These are phyloP conservation scores for Pythium biforme DNA, from an alignment of 352 stramenopile genomes.

Conservation along the genomic window DNA sequence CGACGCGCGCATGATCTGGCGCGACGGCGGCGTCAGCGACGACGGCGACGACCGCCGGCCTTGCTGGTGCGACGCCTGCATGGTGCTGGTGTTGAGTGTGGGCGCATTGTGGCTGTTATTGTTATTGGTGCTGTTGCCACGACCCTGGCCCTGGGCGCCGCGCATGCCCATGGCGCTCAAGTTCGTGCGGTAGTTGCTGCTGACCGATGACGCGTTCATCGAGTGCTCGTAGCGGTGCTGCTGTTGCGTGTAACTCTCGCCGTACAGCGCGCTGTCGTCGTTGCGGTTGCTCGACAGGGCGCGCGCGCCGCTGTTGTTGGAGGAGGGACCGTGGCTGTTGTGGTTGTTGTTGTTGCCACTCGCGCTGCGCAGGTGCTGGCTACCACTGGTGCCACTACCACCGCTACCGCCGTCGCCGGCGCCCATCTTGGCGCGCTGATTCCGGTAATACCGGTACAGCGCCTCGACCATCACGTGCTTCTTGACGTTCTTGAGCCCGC, in stretches of 20 bases:
- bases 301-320: conserved; percentile 2
- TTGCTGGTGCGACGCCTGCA: no score
- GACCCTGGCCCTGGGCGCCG: no score
- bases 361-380: neutral
- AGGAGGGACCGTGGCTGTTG: conserved; percentile 4
- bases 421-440: conserved; percentile 48
- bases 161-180: neutral
- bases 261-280: conserved; percentile 9
- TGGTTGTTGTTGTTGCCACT: conserved; percentile 9
- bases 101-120: neutral
- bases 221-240: conserved; percentile 15
- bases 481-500: conserved; percentile 82
- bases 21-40: neutral
- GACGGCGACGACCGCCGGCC: conserved; percentile 9
- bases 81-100: conserved; percentile 2
- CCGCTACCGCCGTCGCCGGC: neutral
- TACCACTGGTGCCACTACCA: neutral
- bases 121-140: neutral
- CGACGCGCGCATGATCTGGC: neutral
- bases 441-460: conserved; percentile 76
- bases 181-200: conserved; percentile 7
- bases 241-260: conserved; percentile 11
- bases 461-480: conserved; percentile 86
- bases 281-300: conserved; percentile 1
- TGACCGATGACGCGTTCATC: conserved; percentile 14